phyloP scores from a whole-genome alignment of 306 rosid species.

The Abrus pulchellus region DNA sequence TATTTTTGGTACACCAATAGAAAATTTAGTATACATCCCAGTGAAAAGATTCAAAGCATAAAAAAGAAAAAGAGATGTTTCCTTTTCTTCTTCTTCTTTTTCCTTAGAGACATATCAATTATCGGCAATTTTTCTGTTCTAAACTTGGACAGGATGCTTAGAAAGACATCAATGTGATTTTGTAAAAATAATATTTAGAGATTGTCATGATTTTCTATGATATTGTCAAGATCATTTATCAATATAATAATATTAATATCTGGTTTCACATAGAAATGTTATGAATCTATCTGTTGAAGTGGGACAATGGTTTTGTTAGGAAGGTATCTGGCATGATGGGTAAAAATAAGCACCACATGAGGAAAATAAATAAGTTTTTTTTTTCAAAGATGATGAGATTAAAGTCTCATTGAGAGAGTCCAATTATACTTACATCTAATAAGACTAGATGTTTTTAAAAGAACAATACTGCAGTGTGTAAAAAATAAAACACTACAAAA shows the following conservation, averaged over 20 bases:
- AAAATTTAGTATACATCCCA: not conserved
- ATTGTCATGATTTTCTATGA: not conserved
- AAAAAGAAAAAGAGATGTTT: not conserved
- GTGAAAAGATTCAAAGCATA: not conserved
- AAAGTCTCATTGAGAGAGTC: too few species aligned
- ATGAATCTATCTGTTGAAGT: too few species aligned
- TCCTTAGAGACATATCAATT: not conserved
- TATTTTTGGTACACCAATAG: not conserved
- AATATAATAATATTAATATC: not conserved
- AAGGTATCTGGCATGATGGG: too few species aligned
- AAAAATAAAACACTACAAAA: too few species aligned
- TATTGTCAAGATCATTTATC: not conserved
- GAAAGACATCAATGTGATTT: not conserved
- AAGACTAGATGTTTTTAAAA: too few species aligned
- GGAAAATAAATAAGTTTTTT: too few species aligned
- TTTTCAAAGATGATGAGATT: too few species aligned
- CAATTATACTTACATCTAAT: too few species aligned
- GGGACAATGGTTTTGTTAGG: too few species aligned
- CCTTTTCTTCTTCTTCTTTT: not conserved
- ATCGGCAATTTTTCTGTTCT: not conserved
- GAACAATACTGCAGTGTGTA: too few species aligned
- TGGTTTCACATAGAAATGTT: not conserved
- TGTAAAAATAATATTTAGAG: not conserved
- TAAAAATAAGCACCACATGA: too few species aligned
- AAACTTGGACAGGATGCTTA: not conserved